phyloP scores from a whole-genome alignment of 345 rosid genomes.

The Adansonia digitata region DNA sequence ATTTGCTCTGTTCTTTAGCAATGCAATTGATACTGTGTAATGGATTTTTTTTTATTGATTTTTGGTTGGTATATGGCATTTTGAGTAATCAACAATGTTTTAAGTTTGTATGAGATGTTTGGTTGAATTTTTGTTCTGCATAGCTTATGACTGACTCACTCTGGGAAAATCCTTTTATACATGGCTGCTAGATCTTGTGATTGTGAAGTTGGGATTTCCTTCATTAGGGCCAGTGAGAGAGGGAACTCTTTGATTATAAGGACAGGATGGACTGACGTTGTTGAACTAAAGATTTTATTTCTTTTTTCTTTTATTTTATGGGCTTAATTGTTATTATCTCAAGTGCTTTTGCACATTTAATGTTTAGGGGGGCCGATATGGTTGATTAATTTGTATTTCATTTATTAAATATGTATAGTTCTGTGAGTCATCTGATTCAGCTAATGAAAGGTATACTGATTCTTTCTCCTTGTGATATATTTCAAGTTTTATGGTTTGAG shows the following conservation, averaged over 20 bases:
- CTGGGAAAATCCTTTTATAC: neutral
- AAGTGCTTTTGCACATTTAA: neutral
- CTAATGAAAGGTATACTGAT: neutral
- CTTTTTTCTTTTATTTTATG: neutral
- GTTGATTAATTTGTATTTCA: neutral
- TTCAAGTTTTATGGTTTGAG: neutral
- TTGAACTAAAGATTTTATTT: neutral
- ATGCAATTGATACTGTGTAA: neutral
- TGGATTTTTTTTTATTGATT: neutral
- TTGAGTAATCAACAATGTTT: neutral
- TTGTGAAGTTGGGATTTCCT: neutral
- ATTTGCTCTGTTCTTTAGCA: neutral
- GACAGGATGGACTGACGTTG: neutral
- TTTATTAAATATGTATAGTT: neutral
- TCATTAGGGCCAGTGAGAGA: neutral
- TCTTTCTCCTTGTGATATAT: neutral
- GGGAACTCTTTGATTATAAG: neutral
- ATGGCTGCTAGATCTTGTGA: neutral
- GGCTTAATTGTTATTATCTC: neutral
- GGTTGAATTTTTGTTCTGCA: neutral
- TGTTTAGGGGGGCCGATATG: neutral
- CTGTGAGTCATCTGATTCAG: neutral
- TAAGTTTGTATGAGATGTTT: neutral
- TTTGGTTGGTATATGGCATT: neutral
- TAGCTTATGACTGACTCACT: neutral